Base-by-base conservation (phyloP, 73 alveolate species). In the Durusdinium trenchii region DNA sequence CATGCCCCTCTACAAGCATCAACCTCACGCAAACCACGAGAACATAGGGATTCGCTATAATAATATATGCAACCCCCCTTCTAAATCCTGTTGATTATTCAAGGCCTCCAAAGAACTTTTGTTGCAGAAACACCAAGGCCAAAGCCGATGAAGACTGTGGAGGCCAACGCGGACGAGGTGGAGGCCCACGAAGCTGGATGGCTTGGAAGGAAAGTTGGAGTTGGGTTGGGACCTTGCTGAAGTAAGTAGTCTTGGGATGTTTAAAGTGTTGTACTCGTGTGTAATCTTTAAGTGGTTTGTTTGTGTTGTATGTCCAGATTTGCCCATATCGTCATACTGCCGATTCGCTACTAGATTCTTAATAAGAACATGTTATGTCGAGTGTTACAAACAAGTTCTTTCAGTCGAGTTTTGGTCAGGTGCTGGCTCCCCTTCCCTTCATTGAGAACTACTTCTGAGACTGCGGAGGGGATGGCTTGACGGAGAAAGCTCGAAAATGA, bases 371-470 rank as follows among this genome's bases (percentile, higher is more conserved):
- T n/a, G n/a, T n/a, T n/a, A n/a, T n/a, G n/a, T n/a, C n/a, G n/a
- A n/a, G n/a, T n/a, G n/a, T n/a, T n/a, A 54, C 64, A 54, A 20
- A 20, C 9, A 54, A 20, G 64, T 54, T 9, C 28, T 9, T 20
- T 20, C 9, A 20, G 64, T 20, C 9, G 64, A 54, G 9, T 54
- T 9, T 20, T 54, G 28, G 64, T 9, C 94, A 89, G 96, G 96
- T 89, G 32, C 73, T 89, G 57, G 96, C 96, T 18, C 96, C 96
- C 51, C 86, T 89, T 30, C 96, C 96, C 86, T 89, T 89, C 86
- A 86, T 89, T 51, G 96, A 89, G 96, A 89, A 89, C 38, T 89
- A 89, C 96, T 89, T 89, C 96, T 89, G 95, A 85, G 95, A 40
- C 52, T 30, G 32, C 45, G 76, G 78, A 46, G 62, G 61, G 14